Evolutionary conservation across 768 basidiomycete species (phyloP).

Genomic region (Tylopilus sp.): DNA sequence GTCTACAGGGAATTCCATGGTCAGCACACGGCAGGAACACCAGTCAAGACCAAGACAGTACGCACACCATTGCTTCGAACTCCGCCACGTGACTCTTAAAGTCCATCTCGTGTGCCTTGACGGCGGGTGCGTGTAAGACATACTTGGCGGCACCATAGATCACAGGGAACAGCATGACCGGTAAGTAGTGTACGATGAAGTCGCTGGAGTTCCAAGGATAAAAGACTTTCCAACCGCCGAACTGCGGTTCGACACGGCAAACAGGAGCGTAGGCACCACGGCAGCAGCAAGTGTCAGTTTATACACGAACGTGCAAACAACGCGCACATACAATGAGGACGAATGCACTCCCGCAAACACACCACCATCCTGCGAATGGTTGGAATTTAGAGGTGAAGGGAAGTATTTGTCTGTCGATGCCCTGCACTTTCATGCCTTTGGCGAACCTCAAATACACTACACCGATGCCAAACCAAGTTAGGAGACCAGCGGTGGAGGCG

Average conservation of each 20-base stretch:
- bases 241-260: not conserved
- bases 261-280: not conserved
- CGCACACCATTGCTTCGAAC: constrained; percentile 28
- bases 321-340: constrained; percentile 34
- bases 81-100: constrained; percentile 24
- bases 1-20: constrained; percentile 5
- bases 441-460: constrained; percentile 47
- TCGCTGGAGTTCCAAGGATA: not conserved
- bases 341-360: constrained; percentile 25
- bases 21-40: not conserved
- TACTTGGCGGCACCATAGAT: constrained; percentile 36
- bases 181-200: constrained; percentile 23
- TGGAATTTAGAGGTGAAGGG: constrained; percentile 44
- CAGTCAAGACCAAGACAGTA: not conserved
- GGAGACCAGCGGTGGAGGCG: constrained; percentile 38
- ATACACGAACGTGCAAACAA: not conserved
- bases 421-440: constrained; percentile 47
- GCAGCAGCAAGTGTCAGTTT: not conserved
- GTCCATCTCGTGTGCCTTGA: constrained; percentile 24
- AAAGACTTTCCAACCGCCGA: not conserved
- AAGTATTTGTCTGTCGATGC: constrained; percentile 41
- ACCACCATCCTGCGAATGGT: constrained; percentile 41
- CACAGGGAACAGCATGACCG: constrained; percentile 43
- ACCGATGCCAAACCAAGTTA: constrained; percentile 45
- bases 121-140: constrained; percentile 4